phyloP scores from a whole-genome alignment of 1,284 basidiomycete genomes.

The Gastroboletus turbinatus region DNA sequence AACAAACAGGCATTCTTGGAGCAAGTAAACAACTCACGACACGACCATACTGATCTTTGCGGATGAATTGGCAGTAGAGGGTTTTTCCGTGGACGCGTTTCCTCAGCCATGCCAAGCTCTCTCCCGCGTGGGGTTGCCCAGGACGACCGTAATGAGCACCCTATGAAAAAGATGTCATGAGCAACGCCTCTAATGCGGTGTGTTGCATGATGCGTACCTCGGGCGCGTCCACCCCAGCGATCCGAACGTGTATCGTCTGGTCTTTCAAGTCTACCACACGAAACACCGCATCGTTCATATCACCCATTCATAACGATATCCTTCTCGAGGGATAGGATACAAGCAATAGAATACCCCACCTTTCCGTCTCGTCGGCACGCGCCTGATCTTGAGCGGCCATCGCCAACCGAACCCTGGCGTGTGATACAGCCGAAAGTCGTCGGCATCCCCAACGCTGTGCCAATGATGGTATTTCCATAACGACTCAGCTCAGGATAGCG shows the following conservation, averaged over 20 bases:
- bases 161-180: conserved; percentile 35
- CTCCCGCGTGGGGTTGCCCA: conserved; percentile 68
- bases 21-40: conserved; percentile 48
- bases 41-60: conserved; percentile 80
- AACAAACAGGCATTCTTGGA: background rate
- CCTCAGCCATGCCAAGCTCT: conserved; percentile 74
- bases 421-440: conserved; percentile 82
- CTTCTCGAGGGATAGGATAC: background rate
- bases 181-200: background rate
- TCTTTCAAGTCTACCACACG: conserved; percentile 59
- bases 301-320: background rate
- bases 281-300: background rate
- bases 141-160: conserved; percentile 77
- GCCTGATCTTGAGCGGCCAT: conserved; percentile 69
- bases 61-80: conserved; percentile 68
- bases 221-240: conserved; percentile 88
- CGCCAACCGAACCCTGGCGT: conserved; percentile 74
- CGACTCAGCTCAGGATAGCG: background rate
- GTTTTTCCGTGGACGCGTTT: conserved; percentile 52
- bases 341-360: conserved; percentile 41
- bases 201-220: conserved; percentile 51
- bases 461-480: background rate
- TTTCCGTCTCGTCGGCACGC: conserved; percentile 58
- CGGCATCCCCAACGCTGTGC: conserved; percentile 78
- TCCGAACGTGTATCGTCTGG: conserved; percentile 79